Evolutionary conservation across 805 yeast species (phyloP), one percentile per base, ranked within the genome.

Genomic region (Zygosaccharomyces siamensis): DNA sequence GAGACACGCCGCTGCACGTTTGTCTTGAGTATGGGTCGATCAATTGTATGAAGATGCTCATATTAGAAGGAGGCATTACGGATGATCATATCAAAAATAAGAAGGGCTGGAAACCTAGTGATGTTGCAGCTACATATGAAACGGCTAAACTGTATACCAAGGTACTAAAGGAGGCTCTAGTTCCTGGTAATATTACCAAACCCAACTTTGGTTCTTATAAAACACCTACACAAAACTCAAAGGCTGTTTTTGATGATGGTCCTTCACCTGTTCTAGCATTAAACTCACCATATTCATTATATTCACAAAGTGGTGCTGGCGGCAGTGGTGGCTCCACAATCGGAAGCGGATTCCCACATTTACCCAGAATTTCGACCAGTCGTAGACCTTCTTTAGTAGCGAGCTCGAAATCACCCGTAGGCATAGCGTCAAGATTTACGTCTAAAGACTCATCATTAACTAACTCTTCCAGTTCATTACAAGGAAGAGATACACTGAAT

Each of bases 1-100:
- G 93, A 1, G 86, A 89, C 60, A 83, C 95, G 2, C 88, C 96
- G 0, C 69, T 92, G 37, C 98, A 92, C 66, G 72, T 85, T 45
- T 95, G 97, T 0, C 76, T 87, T 55, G 83, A 84, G 47, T 79
- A 75, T 57, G 92, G 90, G 5, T 77, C 79, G 51, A 58, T 77
- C 12, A 77, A 77, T 42, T 81, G 86, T 40, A 66, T 81, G 52
- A 73, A 77, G 45, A 61, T 83, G 30, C 66, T 86, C 39, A 64
- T 83, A 0, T 71, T 69, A 14, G 60, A 61, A 37, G 63, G 61
- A 2, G 70, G 78, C 27, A 72, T 75, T 18, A 78, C 80, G 1
- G 77, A 80, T 50, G 74, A 74, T 33, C 66, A 71, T 20, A 58
- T 73, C 20, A 62, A 70, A 31, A 87, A 87, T 63, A 62, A 67